phyloP scores from a whole-genome alignment of 345 rosid genomes.

The Rubroshorea leprosula region DNA sequence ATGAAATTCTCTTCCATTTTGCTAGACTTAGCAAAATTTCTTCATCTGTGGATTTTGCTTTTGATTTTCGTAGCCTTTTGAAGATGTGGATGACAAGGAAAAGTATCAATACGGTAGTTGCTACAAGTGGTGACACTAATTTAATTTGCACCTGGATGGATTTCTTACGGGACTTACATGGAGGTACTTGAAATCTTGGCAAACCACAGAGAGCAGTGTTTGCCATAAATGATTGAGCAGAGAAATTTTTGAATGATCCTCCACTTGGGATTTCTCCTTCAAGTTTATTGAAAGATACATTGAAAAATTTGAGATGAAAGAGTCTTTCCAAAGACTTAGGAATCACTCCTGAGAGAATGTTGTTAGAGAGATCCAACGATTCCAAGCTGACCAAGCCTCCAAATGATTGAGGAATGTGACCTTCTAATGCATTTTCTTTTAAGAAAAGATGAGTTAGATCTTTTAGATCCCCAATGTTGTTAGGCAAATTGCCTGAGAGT shows the following conservation, averaged over 20 bases:
- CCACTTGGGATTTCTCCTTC: slow-evolving; percentile 29
- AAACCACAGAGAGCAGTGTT: slow-evolving; percentile 26
- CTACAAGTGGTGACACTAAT: slow-evolving; percentile 9
- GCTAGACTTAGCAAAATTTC: not conserved
- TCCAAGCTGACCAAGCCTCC: slow-evolving; percentile 11
- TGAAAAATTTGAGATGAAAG: not conserved
- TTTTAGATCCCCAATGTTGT: slow-evolving; percentile 3
- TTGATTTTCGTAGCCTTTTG: not conserved
- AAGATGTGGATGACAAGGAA: not conserved
- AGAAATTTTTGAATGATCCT: slow-evolving; percentile 26
- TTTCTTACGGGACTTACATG: not conserved
- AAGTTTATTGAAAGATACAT: slow-evolving; percentile 21
- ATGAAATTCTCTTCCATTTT: slow-evolving; percentile 17
- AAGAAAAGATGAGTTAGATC: not conserved
- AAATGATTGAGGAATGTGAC: slow-evolving; percentile 11
- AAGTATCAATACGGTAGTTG: not conserved
- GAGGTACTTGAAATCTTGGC: slow-evolving; percentile 9
- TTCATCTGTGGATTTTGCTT: fast-evolving
- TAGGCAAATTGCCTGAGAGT: slow-evolving; percentile 6
- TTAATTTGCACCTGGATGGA: not conserved
- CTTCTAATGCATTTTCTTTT: slow-evolving; percentile 3
- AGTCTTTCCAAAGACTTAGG: slow-evolving; percentile 18
- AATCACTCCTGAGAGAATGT: slow-evolving; percentile 20
- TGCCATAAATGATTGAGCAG: slow-evolving; percentile 11
- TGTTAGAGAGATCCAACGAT: slow-evolving; percentile 17